Base-by-base conservation (phyloP, 306 rosid genomes). In the Sicyos edulis region DNA sequence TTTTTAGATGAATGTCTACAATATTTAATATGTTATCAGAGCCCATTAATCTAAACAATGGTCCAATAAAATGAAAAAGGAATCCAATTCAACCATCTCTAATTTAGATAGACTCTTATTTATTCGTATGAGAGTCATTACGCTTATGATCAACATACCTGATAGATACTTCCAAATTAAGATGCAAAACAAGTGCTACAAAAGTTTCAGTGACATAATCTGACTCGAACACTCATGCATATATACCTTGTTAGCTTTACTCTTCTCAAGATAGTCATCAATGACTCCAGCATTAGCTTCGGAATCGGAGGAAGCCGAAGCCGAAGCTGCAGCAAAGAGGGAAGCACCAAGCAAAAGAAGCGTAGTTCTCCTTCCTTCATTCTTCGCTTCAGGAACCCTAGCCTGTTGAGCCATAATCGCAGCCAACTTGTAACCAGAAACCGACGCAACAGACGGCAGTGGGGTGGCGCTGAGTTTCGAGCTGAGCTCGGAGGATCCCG, bases 231-330 rank as follows among this genome's bases (percentile, higher is more conserved):
- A 52, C 19, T 0, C 55, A 16, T 6, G 16, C 0, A 10, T 13
- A 26, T 32, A 45, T 51, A 92, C 98, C 96, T 92, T 92, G 90
- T 92, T 92, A 71, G 86, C 86, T 82, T 92, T 87, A 88, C 96
- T 90, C 83, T 59, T 90, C 61, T 88, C 96, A 40, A 92, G 96
- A 85, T 92, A 92, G 0, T 90, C 86, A 8, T 92, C 98, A 62
- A 92, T 84, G 83, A 92, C 84, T 1, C 96, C 91, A 29, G 98
- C 98, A 79, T 84, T 83, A 50, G 98, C 88, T 11, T 83, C 20
- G 21, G 88, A 78, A 59, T 70, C 78, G 74, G 85, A 73, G 51
- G 82, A 76, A 12, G 78, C 87, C 22, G 82, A 77, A 12, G 78
- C 29, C 29, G n/a, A n/a, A n/a, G n/a, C 87, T 17, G 88, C 20